A percentile compares a stretch with the other conserved stretches of the same genome.
Evolutionary conservation across 768 basidiomycete species (phyloP).

Genomic region (Psilocybe cubensis): DNA sequence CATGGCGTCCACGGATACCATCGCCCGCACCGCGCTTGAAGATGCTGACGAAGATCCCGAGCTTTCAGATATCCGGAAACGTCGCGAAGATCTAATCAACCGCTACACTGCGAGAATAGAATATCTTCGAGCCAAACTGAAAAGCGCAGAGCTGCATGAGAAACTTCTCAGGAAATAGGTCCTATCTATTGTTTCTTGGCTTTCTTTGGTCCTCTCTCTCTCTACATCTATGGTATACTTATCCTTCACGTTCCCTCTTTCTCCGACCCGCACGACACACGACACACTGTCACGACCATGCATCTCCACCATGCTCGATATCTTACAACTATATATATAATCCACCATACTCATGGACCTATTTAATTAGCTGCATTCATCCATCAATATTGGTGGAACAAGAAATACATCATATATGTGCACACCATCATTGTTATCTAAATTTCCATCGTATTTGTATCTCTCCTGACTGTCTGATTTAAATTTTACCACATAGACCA

Average conservation of each 20-base stretch:
- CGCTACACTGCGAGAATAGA: slow-evolving; percentile 76
- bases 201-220: background rate
- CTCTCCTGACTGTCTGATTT: too few species aligned
- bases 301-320: background rate
- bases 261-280: background rate
- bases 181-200: background rate
- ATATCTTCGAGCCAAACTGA: slow-evolving; percentile 75
- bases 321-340: slow-evolving; percentile 1
- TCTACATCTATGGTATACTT: background rate
- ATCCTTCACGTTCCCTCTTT: background rate
- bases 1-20: slow-evolving; percentile 24
- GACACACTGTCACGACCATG: background rate
- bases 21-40: slow-evolving; percentile 19
- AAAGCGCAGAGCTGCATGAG: slow-evolving; percentile 71
- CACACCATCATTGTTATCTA: too few species aligned
- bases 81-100: slow-evolving; percentile 65
- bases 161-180: slow-evolving; percentile 42
- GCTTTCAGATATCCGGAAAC: slow-evolving; percentile 63
- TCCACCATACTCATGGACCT: background rate
- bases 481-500: too few species aligned
- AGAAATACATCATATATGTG: background rate
- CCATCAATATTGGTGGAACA: background rate
- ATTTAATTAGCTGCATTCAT: background rate
- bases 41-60: slow-evolving; percentile 32
- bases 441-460: too few species aligned